Percentiles rank a stretch among this genome's conserved stretches.
phyloP scores from a whole-genome alignment of 441 rosid species.

The Arabidopsis lyrata region DNA sequence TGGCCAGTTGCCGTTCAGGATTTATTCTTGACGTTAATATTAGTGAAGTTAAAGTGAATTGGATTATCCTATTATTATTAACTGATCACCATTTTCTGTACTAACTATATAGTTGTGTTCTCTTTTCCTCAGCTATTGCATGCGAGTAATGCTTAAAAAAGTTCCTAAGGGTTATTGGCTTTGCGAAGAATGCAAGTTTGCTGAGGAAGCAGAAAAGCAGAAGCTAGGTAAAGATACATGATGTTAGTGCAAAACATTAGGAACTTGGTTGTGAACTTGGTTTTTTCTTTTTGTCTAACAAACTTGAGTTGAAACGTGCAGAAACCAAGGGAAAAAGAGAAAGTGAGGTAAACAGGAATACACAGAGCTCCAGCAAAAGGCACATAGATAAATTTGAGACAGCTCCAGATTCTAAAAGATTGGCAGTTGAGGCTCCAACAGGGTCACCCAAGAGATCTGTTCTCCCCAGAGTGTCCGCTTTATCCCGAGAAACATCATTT shows the following conservation, averaged over 20 bases:
- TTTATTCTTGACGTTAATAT: conserved; percentile 22
- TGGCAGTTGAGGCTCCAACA: conserved; percentile 61
- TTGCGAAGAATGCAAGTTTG: conserved; percentile 92
- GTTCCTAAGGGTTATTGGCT: conserved; percentile 95
- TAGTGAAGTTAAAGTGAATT: conserved; percentile 24
- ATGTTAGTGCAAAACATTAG: conserved; percentile 31
- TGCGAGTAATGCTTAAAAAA: conserved; percentile 85
- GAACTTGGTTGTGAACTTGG: conserved; percentile 11
- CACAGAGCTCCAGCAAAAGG: conserved; percentile 62
- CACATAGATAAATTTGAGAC: conserved; percentile 59
- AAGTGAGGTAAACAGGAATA: conserved; percentile 41
- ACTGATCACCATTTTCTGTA: conserved; percentile 5
- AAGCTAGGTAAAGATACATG: conserved; percentile 65
- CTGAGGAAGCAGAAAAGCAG: conserved; percentile 65
- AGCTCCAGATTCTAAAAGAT: conserved; percentile 61
- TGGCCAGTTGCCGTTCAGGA: conserved; percentile 11
- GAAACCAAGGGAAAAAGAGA: conserved; percentile 60
- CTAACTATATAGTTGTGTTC: conserved; percentile 26
- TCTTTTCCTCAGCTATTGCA: conserved; percentile 81
- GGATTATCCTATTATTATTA: conserved; percentile 27
- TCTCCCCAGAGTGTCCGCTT: conserved; percentile 54
- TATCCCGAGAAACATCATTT: conserved; percentile 74
- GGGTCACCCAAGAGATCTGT: conserved; percentile 67
- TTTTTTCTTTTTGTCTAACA: conserved; percentile 34
- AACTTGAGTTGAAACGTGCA: conserved; percentile 49